These are phyloP conservation scores for Dioscorea alata DNA, from an alignment of 106 monocot species.

Conservation along the genomic window DNA sequence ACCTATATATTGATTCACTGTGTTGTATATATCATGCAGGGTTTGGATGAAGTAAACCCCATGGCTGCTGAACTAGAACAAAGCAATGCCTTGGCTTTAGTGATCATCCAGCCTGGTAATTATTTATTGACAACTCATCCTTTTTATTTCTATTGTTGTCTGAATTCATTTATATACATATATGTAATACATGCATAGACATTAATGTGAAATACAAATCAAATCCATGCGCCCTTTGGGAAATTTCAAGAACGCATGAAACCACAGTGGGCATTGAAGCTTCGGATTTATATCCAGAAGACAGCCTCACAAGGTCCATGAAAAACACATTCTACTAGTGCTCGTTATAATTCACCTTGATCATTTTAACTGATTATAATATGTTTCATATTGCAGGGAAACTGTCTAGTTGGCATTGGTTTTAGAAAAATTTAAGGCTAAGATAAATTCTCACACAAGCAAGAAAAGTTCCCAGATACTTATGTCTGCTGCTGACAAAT, in stretches of 20 bases:
- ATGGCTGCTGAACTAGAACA: constrained; percentile 68
- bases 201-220: background rate
- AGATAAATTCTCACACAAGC: constrained; percentile 28
- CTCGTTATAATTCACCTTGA: background rate
- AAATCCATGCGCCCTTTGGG: background rate
- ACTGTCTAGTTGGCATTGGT: constrained; percentile 34
- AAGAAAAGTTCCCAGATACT: constrained; percentile 52
- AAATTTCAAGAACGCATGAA: constrained; percentile 46
- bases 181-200: too few species aligned
- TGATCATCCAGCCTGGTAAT: constrained; percentile 76
- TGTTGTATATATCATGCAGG: constrained; percentile 29
- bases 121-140: background rate
- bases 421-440: constrained; percentile 39
- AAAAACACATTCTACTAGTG: background rate
- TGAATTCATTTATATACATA: too few species aligned
- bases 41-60: constrained; percentile 68
- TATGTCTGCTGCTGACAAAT: constrained; percentile 29
- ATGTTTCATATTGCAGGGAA: constrained; percentile 25
- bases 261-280: constrained; percentile 14
- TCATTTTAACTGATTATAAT: background rate
- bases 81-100: constrained; percentile 86
- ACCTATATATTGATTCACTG: background rate
- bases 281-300: constrained; percentile 40
- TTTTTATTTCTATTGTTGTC: too few species aligned
- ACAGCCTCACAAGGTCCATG: constrained; percentile 60